Evolutionary conservation across 352 stramenopile genomes (phyloP).

Genomic region (Globisporangium nagaii): DNA sequence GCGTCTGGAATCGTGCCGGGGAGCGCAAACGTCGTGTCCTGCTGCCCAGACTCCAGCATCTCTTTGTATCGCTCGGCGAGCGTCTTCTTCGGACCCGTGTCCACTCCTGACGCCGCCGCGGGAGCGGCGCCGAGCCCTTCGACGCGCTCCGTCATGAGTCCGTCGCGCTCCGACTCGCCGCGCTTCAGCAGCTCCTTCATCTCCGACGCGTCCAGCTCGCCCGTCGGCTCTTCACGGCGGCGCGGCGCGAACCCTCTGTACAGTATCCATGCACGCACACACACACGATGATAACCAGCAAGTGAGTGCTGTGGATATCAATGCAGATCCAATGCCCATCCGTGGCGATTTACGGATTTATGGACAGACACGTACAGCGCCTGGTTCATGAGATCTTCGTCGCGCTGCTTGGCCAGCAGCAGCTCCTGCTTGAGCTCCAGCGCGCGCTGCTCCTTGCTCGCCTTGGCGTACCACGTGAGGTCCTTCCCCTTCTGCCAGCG

Average conservation of each 20-base stretch:
- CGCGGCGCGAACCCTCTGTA: slow-evolving; percentile 61
- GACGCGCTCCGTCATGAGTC: slow-evolving; percentile 68
- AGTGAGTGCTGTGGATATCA: background rate
- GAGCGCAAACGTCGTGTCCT: slow-evolving; percentile 60
- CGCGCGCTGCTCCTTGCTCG: slow-evolving; percentile 43
- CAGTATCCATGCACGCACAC: background rate
- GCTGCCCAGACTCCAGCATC: slow-evolving; percentile 35
- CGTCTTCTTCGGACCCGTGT: slow-evolving; percentile 51
- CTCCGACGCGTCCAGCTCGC: slow-evolving; percentile 64
- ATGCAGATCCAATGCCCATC: background rate
- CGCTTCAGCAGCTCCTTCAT: slow-evolving; percentile 84
- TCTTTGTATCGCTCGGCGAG: slow-evolving; percentile 71
- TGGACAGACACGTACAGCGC: slow-evolving; percentile 49
- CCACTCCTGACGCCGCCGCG: slow-evolving; percentile 34
- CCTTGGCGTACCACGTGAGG: slow-evolving; percentile 87
- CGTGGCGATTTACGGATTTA: background rate
- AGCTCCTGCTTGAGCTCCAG: slow-evolving; percentile 60
- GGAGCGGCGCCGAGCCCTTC: slow-evolving; percentile 81
- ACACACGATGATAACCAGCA: no score
- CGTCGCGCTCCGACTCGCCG: slow-evolving; percentile 66
- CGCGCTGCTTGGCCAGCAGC: slow-evolving; percentile 64
- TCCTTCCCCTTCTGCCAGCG: slow-evolving; percentile 90
- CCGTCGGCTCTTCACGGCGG: slow-evolving; percentile 33
- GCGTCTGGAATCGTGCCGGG: slow-evolving; percentile 26
- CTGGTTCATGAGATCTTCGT: slow-evolving; percentile 89